A percentile compares a stretch with the other conserved stretches of the same genome.
These are phyloP conservation scores for Jackrogersella multiformis DNA, from an alignment of 495 filamentous ascomycete genomes.

Conservation along the genomic window DNA sequence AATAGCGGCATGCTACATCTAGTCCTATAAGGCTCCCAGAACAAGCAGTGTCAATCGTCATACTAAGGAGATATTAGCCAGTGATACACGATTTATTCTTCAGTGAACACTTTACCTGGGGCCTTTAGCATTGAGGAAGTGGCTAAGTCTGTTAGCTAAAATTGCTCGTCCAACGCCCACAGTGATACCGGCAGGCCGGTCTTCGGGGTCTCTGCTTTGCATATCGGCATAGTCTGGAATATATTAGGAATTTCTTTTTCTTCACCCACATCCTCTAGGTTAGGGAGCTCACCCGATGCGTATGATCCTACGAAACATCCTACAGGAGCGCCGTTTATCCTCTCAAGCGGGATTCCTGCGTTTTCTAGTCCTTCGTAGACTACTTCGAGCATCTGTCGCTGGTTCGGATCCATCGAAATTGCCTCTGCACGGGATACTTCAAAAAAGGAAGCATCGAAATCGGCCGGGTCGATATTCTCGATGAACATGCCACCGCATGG, in stretches of 20 bases:
- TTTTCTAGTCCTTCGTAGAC: conserved; percentile 83
- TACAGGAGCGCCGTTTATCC: conserved; percentile 71
- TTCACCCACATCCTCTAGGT: too few species aligned
- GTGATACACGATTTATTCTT: too few species aligned
- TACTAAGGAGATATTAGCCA: too few species aligned
- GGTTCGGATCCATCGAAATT: conserved; percentile 80
- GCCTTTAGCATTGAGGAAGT: not conserved
- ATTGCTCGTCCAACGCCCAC: not conserved
- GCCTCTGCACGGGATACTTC: conserved; percentile 74
- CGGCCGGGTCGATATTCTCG: conserved; percentile 61
- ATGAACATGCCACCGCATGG: conserved; percentile 38
- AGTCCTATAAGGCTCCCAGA: not conserved
- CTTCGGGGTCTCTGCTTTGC: not conserved
- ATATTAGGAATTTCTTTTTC: too few species aligned
- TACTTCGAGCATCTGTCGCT: conserved; percentile 77
- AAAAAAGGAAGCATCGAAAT: conserved; percentile 85
- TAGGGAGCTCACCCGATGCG: too few species aligned
- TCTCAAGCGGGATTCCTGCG: conserved; percentile 68
- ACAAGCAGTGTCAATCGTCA: not conserved
- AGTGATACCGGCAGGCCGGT: not conserved
- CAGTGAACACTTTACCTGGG: too few species aligned
- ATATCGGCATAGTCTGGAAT: not conserved
- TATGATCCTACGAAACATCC: not conserved
- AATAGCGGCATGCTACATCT: not conserved
- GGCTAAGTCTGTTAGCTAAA: not conserved